Base-by-base conservation (phyloP, 1,284 basidiomycete species). In the Boletus nobilissimus region DNA sequence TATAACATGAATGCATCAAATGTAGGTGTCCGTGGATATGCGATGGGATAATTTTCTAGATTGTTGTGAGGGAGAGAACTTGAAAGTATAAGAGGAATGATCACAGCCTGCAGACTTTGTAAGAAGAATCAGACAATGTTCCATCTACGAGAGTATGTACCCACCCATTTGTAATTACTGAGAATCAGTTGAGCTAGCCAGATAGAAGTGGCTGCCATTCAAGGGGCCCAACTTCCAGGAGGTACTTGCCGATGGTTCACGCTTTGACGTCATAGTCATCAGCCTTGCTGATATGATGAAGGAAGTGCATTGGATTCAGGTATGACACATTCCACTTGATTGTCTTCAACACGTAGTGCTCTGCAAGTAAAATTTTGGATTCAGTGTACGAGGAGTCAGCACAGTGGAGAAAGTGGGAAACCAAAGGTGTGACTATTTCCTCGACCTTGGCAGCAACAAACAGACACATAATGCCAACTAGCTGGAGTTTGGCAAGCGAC, bases 361-460 rank as follows among this genome's bases (percentile, higher is more conserved):
- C 98, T 3, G 98, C 98, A 81, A 96, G 94, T 73, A 98, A 91
- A 81, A 99, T 97, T 86, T 99, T 97, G 1, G 92, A 89, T 82
- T 96, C 93, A 29, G 91, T 93, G 88, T 97, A 98, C 3, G 96
- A 94, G 5, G 94, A 94, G 80, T 99, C 97, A 32, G 97, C 94
- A 87, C 96, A 96, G 87, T 94, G 92, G 68, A 98, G 89, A 86
- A 99, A 97, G 88, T 98, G 96, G 40, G 89, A 87, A 60, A 98
- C 94, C 2, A 95, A 95, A 3, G 98, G 98, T 46, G 97, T 94
- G 76, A 99, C 92, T 79, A 98, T 96, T 87, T 99, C 98, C 86
- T 99, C 98, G 80, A 97, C 97, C 87, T 99, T 99, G 69, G 96
- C 93, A 0, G 98, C 94, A 80, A 99, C 91, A 87, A 99, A 98